These are phyloP conservation scores for Coleophoma crateriformis DNA, from an alignment of 2,329 filamentous ascomycete species.

Conservation along the genomic window DNA sequence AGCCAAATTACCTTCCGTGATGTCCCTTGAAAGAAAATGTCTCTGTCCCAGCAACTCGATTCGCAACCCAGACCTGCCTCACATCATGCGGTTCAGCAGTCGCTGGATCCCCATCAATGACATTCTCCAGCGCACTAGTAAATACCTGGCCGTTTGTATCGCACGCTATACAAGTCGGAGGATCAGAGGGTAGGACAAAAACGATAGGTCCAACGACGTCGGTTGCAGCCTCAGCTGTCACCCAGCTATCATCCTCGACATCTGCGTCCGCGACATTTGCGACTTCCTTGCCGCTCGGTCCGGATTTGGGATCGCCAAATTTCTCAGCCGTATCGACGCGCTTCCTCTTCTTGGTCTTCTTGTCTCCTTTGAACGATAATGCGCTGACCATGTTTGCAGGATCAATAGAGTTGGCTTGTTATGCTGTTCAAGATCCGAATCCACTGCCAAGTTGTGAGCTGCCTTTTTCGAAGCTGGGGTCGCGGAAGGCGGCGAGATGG, in stretches of 20 bases:
- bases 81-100: constrained; percentile 95
- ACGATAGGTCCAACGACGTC: constrained; percentile 81
- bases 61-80: constrained; percentile 91
- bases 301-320: constrained; percentile 22
- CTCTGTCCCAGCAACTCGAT: constrained; percentile 75
- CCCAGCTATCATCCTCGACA: constrained; percentile 78
- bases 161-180: constrained; percentile 71
- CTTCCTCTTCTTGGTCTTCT: constrained; percentile 90
- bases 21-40: constrained; percentile 82
- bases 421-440: too few relatives aligned
- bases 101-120: constrained; percentile 74
- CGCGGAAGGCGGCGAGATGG: background rate
- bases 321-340: constrained; percentile 45
- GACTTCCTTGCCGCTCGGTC: constrained; percentile 16
- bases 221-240: constrained; percentile 67
- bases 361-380: constrained; percentile 94
- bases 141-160: constrained; percentile 87
- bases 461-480: background rate
- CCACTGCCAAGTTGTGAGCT: background rate
- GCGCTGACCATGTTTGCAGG: constrained; percentile 70
- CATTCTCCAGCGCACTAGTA: constrained; percentile 75
- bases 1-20: constrained; percentile 64
- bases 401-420: background rate
- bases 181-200: constrained; percentile 72
- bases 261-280: constrained; percentile 10